These are phyloP conservation scores for Penicillium corylophilum DNA, from an alignment of 2,329 filamentous ascomycete genomes.

Conservation along the genomic window DNA sequence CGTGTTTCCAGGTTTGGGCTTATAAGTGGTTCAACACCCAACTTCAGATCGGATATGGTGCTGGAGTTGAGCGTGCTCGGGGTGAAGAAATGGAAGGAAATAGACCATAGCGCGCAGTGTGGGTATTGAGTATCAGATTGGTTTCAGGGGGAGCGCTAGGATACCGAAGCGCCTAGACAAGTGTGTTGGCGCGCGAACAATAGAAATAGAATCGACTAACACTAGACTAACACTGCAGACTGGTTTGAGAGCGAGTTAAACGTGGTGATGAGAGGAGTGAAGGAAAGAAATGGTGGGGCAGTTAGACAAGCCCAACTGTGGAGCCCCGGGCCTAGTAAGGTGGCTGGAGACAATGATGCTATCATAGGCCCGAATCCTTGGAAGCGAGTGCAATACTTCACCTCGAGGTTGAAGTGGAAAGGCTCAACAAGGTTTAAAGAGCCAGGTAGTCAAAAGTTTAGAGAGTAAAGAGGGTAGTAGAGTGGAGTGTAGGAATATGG, in stretches of 20 bases:
- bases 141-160: constrained; percentile 4
- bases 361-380: constrained; percentile 5
- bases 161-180: neutral
- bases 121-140: neutral
- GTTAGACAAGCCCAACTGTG: constrained; percentile 6
- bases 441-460: no score
- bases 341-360: constrained; percentile 16
- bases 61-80: neutral
- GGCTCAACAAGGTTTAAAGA: no score
- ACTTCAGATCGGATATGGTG: neutral
- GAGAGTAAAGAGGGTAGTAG: neutral
- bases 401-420: neutral
- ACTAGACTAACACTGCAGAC: neutral
- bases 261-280: neutral
- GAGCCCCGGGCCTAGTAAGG: neutral
- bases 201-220: neutral
- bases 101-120: neutral
- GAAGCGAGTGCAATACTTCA: no score
- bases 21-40: neutral
- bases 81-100: neutral
- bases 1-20: neutral
- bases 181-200: neutral
- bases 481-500: neutral
- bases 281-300: neutral
- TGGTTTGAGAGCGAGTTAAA: neutral